Evolutionary conservation across 352 stramenopile species (phyloP).

Genomic region (Phytophthora constricta): DNA sequence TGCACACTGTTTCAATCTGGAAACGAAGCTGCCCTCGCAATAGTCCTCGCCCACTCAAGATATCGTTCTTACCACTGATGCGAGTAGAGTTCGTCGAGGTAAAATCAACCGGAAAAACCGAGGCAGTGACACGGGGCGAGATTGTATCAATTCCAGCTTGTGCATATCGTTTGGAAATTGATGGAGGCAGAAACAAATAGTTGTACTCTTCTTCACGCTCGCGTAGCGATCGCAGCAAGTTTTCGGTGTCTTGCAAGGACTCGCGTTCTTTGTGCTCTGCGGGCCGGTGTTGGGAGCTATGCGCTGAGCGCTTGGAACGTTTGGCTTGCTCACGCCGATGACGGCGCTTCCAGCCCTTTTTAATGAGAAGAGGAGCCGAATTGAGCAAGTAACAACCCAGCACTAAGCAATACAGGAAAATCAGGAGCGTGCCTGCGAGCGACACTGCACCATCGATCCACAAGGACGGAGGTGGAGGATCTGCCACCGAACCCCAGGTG

Average conservation of each 20-base stretch:
- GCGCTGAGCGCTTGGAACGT: conserved; percentile 50
- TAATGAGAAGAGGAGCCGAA: conserved; percentile 67
- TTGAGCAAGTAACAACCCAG: conserved; percentile 74
- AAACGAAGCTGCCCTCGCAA: conserved; percentile 14
- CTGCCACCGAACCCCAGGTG: conserved; percentile 14
- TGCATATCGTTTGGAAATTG: conserved; percentile 15
- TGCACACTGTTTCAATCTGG: conserved; percentile 39
- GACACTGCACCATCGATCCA: conserved; percentile 47
- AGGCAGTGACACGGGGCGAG: conserved; percentile 9
- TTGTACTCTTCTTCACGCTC: conserved; percentile 72
- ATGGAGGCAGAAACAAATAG: conserved; percentile 59
- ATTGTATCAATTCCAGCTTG: conserved; percentile 2
- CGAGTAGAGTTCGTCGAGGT: conserved; percentile 3
- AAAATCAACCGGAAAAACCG: background rate
- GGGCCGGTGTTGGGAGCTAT: conserved; percentile 31
- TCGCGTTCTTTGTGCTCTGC: conserved; percentile 49
- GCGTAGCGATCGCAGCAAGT: conserved; percentile 58
- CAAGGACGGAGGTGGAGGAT: conserved; percentile 32
- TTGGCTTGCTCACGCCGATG: conserved; percentile 48
- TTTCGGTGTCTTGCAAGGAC: conserved; percentile 71
- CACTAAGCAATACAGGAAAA: conserved; percentile 55
- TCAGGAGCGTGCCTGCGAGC: conserved; percentile 58
- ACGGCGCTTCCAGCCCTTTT: conserved; percentile 72
- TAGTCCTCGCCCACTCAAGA: background rate
- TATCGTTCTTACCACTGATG: too few relatives aligned